These are phyloP conservation scores for Benincasa hispida DNA, from an alignment of 306 rosid genomes.

Conservation along the genomic window DNA sequence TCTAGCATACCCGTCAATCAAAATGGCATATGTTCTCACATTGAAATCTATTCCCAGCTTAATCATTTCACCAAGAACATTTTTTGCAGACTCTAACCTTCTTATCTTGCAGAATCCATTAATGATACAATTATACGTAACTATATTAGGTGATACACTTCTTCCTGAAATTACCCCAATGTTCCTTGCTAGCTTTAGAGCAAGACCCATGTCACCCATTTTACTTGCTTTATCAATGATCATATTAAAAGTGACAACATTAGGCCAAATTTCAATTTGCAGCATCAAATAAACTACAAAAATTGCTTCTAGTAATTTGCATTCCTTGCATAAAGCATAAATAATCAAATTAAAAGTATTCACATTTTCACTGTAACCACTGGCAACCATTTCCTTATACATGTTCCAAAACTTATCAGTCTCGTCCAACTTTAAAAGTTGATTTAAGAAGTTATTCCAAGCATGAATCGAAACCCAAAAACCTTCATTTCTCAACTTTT, in stretches of 20 bases:
- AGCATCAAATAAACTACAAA: slow-evolving; percentile 35
- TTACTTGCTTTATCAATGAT: slow-evolving; percentile 38
- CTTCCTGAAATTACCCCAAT: slow-evolving; percentile 22
- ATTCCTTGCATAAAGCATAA: slow-evolving; percentile 40
- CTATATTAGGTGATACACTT: slow-evolving; percentile 24
- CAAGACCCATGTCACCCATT: slow-evolving; percentile 34
- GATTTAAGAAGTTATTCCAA: slow-evolving; percentile 48
- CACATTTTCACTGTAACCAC: slow-evolving; percentile 35
- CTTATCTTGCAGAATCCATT: slow-evolving; percentile 44
- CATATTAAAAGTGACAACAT: slow-evolving; percentile 46
- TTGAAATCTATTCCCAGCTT: slow-evolving; percentile 22
- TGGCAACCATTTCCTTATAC: slow-evolving; percentile 36
- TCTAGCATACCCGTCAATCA: slow-evolving; percentile 40
- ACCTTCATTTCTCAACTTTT: slow-evolving; percentile 20
- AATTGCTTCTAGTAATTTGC: slow-evolving; percentile 32
- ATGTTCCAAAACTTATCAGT: slow-evolving; percentile 35
- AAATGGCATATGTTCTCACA: slow-evolving; percentile 35
- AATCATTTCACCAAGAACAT: slow-evolving; percentile 24
- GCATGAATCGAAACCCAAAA: slow-evolving; percentile 39
- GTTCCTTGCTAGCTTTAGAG: slow-evolving; percentile 32
- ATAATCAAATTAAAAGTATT: slow-evolving; percentile 40
- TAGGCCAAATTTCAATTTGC: slow-evolving; percentile 29
- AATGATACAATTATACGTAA: slow-evolving; percentile 36
- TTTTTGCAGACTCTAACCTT: slow-evolving; percentile 27
- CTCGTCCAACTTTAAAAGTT: slow-evolving; percentile 28